These are phyloP conservation scores for Capsicum rhomboideum DNA, from an alignment of 257 asterid genomes.

Conservation along the genomic window DNA sequence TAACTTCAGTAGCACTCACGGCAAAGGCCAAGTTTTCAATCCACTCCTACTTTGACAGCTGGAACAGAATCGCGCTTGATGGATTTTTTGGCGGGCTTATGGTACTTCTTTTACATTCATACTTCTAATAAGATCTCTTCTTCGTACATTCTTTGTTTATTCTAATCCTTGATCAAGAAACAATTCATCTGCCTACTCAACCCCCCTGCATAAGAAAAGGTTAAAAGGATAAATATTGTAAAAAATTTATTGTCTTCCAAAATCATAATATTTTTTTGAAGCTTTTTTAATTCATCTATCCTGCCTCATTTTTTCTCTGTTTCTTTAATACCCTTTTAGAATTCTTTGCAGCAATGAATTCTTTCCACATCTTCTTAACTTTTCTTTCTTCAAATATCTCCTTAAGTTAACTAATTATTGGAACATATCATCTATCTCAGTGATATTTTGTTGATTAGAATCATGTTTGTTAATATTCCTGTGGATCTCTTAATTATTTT, in stretches of 20 bases:
- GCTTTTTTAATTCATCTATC: background rate
- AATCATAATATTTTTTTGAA: background rate
- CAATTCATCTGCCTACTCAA: background rate
- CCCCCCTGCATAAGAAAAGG: background rate
- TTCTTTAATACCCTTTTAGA: background rate
- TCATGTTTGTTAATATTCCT: background rate
- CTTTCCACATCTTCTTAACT: background rate
- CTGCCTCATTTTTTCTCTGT: background rate
- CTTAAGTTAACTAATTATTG: background rate
- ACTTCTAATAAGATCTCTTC: background rate
- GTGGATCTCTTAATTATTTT: background rate
- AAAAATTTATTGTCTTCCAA: background rate
- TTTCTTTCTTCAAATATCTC: background rate
- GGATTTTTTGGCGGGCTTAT: conserved; percentile 85
- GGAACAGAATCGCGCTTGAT: conserved; percentile 69
- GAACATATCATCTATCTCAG: background rate
- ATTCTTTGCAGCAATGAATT: background rate
- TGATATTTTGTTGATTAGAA: background rate
- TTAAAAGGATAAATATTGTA: background rate
- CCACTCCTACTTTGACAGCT: conserved; percentile 71
- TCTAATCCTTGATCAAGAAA: background rate
- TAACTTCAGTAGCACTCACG: conserved; percentile 77
- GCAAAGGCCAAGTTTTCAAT: conserved; percentile 81
- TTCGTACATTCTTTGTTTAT: background rate
- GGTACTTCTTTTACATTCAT: conserved; percentile 29